Evolutionary conservation across 805 yeast genomes (phyloP), one percentile per base, ranked within the genome.

Genomic region (Pichia exigua): DNA sequence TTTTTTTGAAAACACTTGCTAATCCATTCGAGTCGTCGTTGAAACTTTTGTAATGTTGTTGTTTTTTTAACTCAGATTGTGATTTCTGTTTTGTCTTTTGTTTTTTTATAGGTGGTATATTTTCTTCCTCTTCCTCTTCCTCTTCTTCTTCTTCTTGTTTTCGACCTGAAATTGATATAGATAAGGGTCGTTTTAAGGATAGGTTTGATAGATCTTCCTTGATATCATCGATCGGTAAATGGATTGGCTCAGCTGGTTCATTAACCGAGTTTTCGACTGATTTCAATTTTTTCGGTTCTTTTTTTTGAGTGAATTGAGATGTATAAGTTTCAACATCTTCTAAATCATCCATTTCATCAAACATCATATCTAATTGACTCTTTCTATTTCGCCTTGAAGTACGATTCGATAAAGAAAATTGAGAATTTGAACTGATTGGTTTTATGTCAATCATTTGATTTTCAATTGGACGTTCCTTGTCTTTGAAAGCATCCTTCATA

Each of bases 1-100:
- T 59, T 26, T 47, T 52, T n/a, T 54, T 50, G 18, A 59, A 48
- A 15, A 52, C 50, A 12, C 47, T 42, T 3, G 50, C 45, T 24
- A 55, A 40, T 24, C 27, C 22, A 39, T 42, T 30, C 17, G 27
- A 32, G 18, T 38, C 26, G 4, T 12, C 26, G 15, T 8, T 13
- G 6, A 12, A 39, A 6, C 32, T 21, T n/a, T 20, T 42, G n/a
- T 20, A 32, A 10, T 24, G 30, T 17, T 15, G 35, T n/a, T 15
- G 35, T 22, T 6, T 44, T 24, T 28, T 22, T 24, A 43, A 8
- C 11, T 9, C 32, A 9, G 38, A 32, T 8, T 32, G 38, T 15
- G 18, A 13, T 32, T 32, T 32, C n/a, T 15, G 8, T 3, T 32
- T 13, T 32, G 18, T 17, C 8, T 32, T 32, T 8, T n/a, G n/a